These are phyloP conservation scores for Meyerozyma carpophila DNA, from an alignment of 1,139 yeast species.

Conservation along the genomic window DNA sequence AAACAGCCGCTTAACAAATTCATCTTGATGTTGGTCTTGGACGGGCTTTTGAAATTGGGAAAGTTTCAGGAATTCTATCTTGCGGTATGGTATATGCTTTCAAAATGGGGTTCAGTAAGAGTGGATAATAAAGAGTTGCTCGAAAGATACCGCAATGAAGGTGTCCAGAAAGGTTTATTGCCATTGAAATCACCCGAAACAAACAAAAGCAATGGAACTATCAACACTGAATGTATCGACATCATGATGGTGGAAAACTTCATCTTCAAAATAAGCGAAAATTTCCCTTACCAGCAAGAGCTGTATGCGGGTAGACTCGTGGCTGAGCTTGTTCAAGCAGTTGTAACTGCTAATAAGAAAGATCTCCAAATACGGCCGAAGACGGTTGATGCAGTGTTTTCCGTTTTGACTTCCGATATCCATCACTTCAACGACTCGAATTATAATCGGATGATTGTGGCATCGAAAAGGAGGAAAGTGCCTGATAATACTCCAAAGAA, in stretches of 20 bases:
- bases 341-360: constrained; percentile 17
- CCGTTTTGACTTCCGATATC: constrained; percentile 29
- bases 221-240: constrained; percentile 15
- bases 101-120: background rate
- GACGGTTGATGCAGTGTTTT: constrained; percentile 26
- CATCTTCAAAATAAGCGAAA: constrained; percentile 27
- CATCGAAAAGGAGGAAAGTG: constrained; percentile 9
- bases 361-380: constrained; percentile 18
- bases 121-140: background rate
- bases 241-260: constrained; percentile 26
- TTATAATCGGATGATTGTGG: constrained; percentile 15
- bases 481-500: constrained; percentile 20
- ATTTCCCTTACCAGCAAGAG: constrained; percentile 15
- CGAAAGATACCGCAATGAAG: background rate
- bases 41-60: constrained; percentile 29
- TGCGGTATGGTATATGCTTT: constrained; percentile 20
- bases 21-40: constrained; percentile 25
- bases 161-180: background rate
- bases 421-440: constrained; percentile 31
- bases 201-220: background rate
- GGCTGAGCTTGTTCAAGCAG: constrained; percentile 19
- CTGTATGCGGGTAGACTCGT: constrained; percentile 15
- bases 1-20: constrained; percentile 24
- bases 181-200: background rate
- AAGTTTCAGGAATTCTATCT: constrained; percentile 24